Conservation (phyloP, 441 rosid genomes). For the Adansonia rubrostipa region DNA sequence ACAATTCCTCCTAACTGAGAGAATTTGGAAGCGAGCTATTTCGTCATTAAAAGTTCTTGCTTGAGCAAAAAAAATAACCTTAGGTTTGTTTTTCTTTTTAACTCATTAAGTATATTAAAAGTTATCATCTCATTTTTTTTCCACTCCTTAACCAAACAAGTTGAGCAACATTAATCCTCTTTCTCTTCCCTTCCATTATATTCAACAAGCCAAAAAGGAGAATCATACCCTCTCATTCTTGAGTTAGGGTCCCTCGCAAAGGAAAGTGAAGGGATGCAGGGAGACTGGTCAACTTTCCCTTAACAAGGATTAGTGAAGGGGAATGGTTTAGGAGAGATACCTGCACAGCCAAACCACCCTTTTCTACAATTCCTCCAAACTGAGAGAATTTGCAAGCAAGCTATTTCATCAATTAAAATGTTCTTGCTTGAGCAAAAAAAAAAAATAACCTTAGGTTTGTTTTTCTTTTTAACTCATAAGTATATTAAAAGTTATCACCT, state of each 20-base stretch:
- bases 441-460: neutral
- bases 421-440: neutral
- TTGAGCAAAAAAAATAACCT: neutral
- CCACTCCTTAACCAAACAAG: neutral
- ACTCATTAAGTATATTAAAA: neutral
- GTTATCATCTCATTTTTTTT: neutral
- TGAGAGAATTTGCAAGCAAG: neutral
- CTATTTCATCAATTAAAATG: neutral
- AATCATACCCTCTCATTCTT: constrained; percentile 5
- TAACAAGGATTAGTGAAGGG: neutral
- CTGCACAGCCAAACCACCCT: neutral
- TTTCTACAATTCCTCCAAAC: neutral
- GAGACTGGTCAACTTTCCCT: neutral
- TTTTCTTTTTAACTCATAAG: neutral
- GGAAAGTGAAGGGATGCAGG: neutral
- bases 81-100: neutral
- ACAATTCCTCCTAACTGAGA: neutral
- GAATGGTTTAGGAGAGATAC: neutral
- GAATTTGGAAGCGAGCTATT: neutral
- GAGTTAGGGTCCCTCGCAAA: too few relatives aligned
- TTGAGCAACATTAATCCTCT: neutral
- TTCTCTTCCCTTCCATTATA: constrained; percentile 16
- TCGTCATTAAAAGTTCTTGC: neutral
- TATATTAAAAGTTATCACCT: neutral
- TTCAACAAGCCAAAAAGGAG: neutral